Evolutionary conservation across 176 grass and related monocot genomes (phyloP).

Genomic region (Melocanna baccifera): DNA sequence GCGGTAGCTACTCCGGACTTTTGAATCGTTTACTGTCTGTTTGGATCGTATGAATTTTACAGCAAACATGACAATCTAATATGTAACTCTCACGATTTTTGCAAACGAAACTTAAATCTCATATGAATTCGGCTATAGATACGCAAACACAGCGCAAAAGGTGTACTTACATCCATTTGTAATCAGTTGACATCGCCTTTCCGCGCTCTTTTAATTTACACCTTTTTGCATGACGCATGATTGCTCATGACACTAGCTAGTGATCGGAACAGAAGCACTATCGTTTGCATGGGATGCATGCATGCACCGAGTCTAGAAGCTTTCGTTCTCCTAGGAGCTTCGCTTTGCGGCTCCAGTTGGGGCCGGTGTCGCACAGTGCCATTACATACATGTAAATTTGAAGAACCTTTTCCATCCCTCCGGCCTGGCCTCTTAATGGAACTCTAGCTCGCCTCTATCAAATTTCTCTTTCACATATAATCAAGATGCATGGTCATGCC

Average conservation of each 20-base stretch:
- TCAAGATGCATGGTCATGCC: background rate
- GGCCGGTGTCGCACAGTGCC: background rate
- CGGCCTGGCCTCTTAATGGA: background rate
- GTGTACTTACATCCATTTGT: background rate
- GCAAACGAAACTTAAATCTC: background rate
- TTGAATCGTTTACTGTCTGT: background rate
- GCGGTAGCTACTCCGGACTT: background rate
- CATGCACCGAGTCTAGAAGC: background rate
- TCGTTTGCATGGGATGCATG: conserved; percentile 43
- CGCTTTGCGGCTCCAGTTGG: conserved; percentile 40
- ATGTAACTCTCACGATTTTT: background rate
- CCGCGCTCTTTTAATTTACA: background rate
- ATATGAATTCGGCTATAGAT: background rate
- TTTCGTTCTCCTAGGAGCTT: background rate
- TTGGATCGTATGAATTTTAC: background rate
- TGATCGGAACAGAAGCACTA: conserved; percentile 3
- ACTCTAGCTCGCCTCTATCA: background rate
- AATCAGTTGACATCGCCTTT: background rate
- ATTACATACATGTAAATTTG: background rate
- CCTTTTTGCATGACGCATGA: conserved; percentile 9
- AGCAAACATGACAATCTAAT: background rate
- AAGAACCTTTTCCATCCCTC: background rate
- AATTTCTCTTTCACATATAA: conserved; percentile 20
- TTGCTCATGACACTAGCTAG: conserved; percentile 12
- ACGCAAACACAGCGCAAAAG: background rate